Percentiles rank a stretch among this genome's conserved stretches.
phyloP scores from a whole-genome alignment of 805 yeast species.

The Lachancea quebecensis region DNA sequence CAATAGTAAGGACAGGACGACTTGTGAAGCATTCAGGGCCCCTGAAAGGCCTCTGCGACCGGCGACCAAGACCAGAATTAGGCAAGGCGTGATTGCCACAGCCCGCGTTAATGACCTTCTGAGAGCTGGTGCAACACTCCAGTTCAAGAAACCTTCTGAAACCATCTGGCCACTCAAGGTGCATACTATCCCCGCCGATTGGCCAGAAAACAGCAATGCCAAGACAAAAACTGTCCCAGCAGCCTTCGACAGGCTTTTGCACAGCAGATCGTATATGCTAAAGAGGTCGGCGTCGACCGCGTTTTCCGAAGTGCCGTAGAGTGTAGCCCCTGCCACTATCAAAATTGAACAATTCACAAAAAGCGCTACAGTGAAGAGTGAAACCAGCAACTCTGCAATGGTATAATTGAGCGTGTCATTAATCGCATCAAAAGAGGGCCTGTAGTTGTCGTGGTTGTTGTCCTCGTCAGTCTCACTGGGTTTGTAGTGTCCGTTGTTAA shows the following conservation, averaged over 20 bases:
- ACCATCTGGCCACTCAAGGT: slow-evolving; percentile 94
- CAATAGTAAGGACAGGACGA: slow-evolving; percentile 65
- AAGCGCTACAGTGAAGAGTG: slow-evolving; percentile 81
- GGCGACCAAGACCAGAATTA: slow-evolving; percentile 61
- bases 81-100: slow-evolving; percentile 81
- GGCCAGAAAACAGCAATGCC: slow-evolving; percentile 81
- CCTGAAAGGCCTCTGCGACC: slow-evolving; percentile 78
- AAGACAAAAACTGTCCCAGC: slow-evolving; percentile 83
- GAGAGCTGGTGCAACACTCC: slow-evolving; percentile 75
- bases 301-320: slow-evolving; percentile 50
- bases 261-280: slow-evolving; percentile 65
- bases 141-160: slow-evolving; percentile 79
- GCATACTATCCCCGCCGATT: slow-evolving; percentile 92
- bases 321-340: slow-evolving; percentile 88
- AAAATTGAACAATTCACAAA: slow-evolving; percentile 87
- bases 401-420: slow-evolving; percentile 75
- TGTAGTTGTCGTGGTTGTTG: slow-evolving; percentile 42
- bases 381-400: slow-evolving; percentile 72
- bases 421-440: slow-evolving; percentile 78
- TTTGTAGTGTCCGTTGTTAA: slow-evolving; percentile 54
- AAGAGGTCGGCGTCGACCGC: slow-evolving; percentile 74
- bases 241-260: slow-evolving; percentile 53
- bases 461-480: slow-evolving; percentile 33
- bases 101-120: slow-evolving; percentile 76
- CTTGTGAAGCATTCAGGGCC: slow-evolving; percentile 80